Evolutionary conservation across 306 rosid genomes (phyloP), one percentile per base, ranked within the genome.

Genomic region (Senna siamea): DNA sequence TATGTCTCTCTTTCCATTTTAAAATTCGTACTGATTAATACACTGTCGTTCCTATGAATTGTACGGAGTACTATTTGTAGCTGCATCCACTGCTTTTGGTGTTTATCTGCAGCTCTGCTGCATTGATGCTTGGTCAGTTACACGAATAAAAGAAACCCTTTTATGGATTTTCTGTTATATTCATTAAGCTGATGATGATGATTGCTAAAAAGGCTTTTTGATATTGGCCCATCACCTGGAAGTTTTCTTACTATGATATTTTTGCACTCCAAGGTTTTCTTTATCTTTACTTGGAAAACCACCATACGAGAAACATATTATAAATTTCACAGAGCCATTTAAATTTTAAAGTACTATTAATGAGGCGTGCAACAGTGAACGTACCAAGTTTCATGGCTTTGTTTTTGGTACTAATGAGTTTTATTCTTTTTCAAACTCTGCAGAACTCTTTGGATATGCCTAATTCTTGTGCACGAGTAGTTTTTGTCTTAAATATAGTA

Each of bases 1-100:
- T 91, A 71, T 64, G 19, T 75, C 44, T 15, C 5, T 51, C 37
- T 23, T 53, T 12, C 55, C 0, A 15, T 20, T 46, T 19, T 12
- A 10, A 13, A 20, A 10, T 53, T 40, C 7, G 18, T 48, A 1
- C 63, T 32, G 10, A 18, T 80, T 46, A 72, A 20, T 38, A 14
- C 41, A 7, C 19, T 14, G 1, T 57, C 15, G 7, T 14, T 38
- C 7, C 6, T 48, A 11, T 48, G 43, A 38, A 32, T 54, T 71
- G 9, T 66, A 9, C 20, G 15, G 50, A 14, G 59, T 67, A 50
- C 40, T 69, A 12, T 30, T 47, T 37, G 48, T 48, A 66, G 66
- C 5, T 48, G 70, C 56, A 26, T 32, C 55, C 11, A 66, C 48
- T 41, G 51, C 78, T 50, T 46, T 34, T 73, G 48, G 32, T 60